Base-by-base conservation (phyloP, 2,329 filamentous ascomycete genomes). In the Ophiognomonia clavigignenti-juglandacearum region DNA sequence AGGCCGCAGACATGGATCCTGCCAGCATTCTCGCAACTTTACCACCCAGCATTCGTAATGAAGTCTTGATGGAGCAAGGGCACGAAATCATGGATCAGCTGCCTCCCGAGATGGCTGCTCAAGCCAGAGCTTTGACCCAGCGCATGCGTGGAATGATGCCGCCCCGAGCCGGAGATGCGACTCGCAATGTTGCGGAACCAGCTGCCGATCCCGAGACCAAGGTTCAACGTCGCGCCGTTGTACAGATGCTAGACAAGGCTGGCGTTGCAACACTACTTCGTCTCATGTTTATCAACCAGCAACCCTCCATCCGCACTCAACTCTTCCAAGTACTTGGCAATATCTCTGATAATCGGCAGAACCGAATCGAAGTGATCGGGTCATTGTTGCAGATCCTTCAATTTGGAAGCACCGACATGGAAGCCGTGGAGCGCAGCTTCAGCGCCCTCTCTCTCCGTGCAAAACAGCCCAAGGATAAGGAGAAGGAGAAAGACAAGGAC, bases 251-350 rank as follows among this genome's bases (percentile, higher is more conserved):
- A 24, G 93, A 98, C 66, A 96, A 96, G 68, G 80, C 91, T 39
- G 93, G 95, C 22, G 85, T 98, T 55, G 93, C 95, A 22, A 97
- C 93, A n/a, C 73, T 98, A 27, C 76, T 98, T 36, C 88, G 95
- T n/a, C 78, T 98, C 9, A 96, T 98, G 92, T 98, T 98, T 64
- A 90, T 97, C 58, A 86, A 88, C 39, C 88, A 96, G 55, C 88
- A 92, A 54, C 88, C 88, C 19, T 93, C 88, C 52, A 85, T 93
- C 40, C 88, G 90, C 55, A 82, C 78, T 52, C 87, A 89, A 50
- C 75, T 98, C 44, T 92, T 93, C 62, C 84, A 85, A 46, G 88
- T 98, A 44, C 83, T 98, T 43, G 82, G 88, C 53, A 89, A 96
- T 56, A 85, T 97, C 22, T 97, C 90, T 61, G 87, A 96, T 66